These are phyloP conservation scores for Mycena albidolilacea DNA, from an alignment of 768 basidiomycete genomes.

Conservation along the genomic window DNA sequence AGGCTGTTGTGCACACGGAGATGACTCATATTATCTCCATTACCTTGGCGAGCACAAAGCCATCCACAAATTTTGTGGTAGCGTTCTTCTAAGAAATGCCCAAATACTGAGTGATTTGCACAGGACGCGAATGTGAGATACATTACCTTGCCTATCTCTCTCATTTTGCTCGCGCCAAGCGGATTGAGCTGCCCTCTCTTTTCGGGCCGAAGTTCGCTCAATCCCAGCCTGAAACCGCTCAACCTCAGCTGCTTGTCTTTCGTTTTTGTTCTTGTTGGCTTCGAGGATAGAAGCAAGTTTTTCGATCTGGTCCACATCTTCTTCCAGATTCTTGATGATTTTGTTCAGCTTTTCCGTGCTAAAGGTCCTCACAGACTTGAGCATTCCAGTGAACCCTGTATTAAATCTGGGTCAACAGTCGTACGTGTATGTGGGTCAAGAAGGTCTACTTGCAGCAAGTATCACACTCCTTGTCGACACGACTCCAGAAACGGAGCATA, in stretches of 20 bases:
- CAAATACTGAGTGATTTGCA: neutral
- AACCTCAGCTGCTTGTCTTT: constrained; percentile 30
- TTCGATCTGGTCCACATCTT: constrained; percentile 26
- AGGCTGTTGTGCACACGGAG: constrained; percentile 2
- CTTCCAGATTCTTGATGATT: constrained; percentile 34
- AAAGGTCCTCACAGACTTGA: constrained; percentile 22
- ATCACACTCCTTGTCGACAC: constrained; percentile 43
- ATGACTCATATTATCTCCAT: constrained; percentile 22
- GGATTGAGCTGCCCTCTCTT: constrained; percentile 23
- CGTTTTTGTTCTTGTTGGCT: constrained; percentile 27
- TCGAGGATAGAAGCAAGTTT: constrained; percentile 34
- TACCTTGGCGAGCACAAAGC: constrained; percentile 36
- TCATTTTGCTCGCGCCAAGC: constrained; percentile 21
- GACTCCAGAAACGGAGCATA: constrained; percentile 44
- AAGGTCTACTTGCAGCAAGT: neutral
- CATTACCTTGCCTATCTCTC: constrained; percentile 28
- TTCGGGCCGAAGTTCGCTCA: constrained; percentile 28
- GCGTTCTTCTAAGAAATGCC: constrained; percentile 23
- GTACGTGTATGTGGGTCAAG: no score
- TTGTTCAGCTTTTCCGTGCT: constrained; percentile 34
- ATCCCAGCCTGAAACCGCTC: constrained; percentile 28
- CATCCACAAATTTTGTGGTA: constrained; percentile 24
- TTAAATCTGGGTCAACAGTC: neutral
- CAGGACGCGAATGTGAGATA: neutral
- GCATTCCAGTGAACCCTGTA: constrained; percentile 11